phyloP scores from a whole-genome alignment of 805 yeast genomes.

The Candida chauliodis region DNA sequence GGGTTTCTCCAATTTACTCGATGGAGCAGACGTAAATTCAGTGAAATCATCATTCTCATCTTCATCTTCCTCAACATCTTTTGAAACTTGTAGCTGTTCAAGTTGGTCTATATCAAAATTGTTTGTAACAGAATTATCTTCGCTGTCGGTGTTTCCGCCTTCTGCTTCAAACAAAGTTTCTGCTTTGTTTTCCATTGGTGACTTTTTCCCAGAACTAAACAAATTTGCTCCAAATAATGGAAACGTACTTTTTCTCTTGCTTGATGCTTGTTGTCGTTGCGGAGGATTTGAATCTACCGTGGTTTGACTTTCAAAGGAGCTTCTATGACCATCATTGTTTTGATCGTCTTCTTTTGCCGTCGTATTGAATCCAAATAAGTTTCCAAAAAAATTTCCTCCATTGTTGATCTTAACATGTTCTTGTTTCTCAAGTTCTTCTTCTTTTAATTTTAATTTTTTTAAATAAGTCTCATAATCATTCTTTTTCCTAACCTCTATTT shows the following conservation, averaged over 20 bases:
- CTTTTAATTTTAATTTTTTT: slow-evolving; percentile 31
- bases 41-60: slow-evolving; percentile 19
- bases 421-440: slow-evolving; percentile 35
- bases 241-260: not conserved
- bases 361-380: slow-evolving; percentile 24
- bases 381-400: slow-evolving; percentile 24
- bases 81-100: not conserved
- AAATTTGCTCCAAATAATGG: slow-evolving; percentile 4
- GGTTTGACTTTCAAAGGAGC: slow-evolving; percentile 6
- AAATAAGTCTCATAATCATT: slow-evolving; percentile 38
- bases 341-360: not conserved
- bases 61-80: not conserved
- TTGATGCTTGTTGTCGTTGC: not conserved
- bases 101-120: slow-evolving; percentile 1
- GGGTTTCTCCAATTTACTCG: not conserved
- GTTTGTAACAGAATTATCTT: not conserved
- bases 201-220: slow-evolving; percentile 4
- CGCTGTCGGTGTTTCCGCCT: not conserved
- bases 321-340: not conserved
- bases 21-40: slow-evolving; percentile 17
- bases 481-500: slow-evolving; percentile 36
- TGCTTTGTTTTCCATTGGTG: slow-evolving; percentile 1
- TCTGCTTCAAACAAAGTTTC: slow-evolving; percentile 7
- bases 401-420: slow-evolving; percentile 12
- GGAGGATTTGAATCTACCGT: slow-evolving; percentile 5